Conservation (phyloP, 1,284 basidiomycete species). For the Moniliophthora roreri region DNA sequence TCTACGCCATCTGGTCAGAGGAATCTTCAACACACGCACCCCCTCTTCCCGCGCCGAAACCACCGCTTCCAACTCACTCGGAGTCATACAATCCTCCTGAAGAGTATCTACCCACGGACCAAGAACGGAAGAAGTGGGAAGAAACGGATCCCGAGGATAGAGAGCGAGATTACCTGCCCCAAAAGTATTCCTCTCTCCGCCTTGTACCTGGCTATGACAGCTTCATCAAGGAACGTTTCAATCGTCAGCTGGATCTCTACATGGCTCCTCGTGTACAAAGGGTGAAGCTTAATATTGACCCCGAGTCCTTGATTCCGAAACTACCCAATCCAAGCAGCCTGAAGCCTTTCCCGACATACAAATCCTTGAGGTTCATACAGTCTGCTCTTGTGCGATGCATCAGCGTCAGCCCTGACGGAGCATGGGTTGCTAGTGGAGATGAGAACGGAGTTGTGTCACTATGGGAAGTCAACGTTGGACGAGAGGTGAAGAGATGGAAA, state of each 20-base stretch:
- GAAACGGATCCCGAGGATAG: constrained; percentile 88
- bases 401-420: constrained; percentile 85
- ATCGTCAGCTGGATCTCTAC: constrained; percentile 94
- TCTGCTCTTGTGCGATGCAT: constrained; percentile 75
- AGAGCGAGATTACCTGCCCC: constrained; percentile 87
- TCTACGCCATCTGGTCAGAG: constrained; percentile 92
- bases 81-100: constrained; percentile 99
- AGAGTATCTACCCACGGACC: constrained; percentile 92
- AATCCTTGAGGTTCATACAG: constrained; percentile 75
- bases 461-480: constrained; percentile 94
- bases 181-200: constrained; percentile 85
- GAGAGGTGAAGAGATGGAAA: constrained; percentile 89
- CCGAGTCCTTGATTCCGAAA: constrained; percentile 90
- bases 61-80: constrained; percentile 84
- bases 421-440: constrained; percentile 91
- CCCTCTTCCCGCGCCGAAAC: constrained; percentile 93
- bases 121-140: constrained; percentile 86
- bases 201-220: constrained; percentile 90
- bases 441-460: constrained; percentile 87
- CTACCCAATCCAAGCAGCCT: constrained; percentile 93
- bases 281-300: constrained; percentile 88
- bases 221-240: constrained; percentile 94
- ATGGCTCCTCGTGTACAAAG: constrained; percentile 92
- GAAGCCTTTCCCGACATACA: constrained; percentile 92
- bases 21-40: constrained; percentile 64